phyloP scores from a whole-genome alignment of 148 eudicot genomes.

The Camellia sinensis region DNA sequence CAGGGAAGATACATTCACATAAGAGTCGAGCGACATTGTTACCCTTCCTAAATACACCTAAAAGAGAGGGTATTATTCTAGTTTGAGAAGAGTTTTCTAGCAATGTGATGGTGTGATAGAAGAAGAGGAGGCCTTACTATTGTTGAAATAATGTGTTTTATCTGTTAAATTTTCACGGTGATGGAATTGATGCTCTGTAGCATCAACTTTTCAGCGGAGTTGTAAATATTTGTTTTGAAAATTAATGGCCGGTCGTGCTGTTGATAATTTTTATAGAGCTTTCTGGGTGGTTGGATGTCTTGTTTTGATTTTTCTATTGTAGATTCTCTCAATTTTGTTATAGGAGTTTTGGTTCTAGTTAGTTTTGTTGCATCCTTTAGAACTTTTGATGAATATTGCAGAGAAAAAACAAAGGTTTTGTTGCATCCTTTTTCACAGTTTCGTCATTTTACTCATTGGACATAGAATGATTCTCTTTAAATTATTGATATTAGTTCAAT shows the following conservation, averaged over 20 bases:
- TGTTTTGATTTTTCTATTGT: background rate
- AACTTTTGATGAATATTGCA: no score
- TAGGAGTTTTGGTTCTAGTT: no score
- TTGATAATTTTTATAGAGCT: background rate
- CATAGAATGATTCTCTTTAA: no score
- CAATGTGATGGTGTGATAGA: background rate
- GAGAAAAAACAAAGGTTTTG: no score
- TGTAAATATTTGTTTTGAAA: conserved; percentile 3
- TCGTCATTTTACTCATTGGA: no score
- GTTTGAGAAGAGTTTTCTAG: background rate
- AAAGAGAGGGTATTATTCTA: background rate
- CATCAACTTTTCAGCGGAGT: background rate
- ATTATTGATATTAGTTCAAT: no score
- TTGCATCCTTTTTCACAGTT: no score
- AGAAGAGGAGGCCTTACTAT: background rate
- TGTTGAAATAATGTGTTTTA: background rate
- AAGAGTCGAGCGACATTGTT: background rate
- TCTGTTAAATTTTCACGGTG: background rate
- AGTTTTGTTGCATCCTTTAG: no score
- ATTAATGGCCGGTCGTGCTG: background rate
- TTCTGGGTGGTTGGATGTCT: background rate
- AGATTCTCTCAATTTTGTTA: no score
- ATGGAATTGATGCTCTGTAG: background rate
- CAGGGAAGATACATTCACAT: conserved; percentile 81
- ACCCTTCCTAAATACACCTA: background rate